Evolutionary conservation across 2,329 filamentous ascomycete species (phyloP), one percentile per base, ranked within the genome.

Genomic region (Diaporthe amygdali): DNA sequence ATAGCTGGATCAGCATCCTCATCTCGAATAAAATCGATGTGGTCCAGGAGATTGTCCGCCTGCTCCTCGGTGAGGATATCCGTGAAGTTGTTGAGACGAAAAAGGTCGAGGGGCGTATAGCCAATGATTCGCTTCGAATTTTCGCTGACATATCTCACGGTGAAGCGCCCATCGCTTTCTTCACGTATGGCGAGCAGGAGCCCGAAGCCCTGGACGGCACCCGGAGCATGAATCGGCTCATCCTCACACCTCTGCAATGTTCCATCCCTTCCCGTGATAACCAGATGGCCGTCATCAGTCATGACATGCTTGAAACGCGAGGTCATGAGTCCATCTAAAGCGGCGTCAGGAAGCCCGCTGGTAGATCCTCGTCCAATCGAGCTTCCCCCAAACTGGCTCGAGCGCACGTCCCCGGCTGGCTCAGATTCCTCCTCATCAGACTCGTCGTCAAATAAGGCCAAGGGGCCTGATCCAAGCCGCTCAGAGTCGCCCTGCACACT

Each of bases 191-290:
- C 94, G 39, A 97, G 77, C 30, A 97, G 83, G 5, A 93, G 85
- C 1, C 95, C 95, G 75, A 97, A 97, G 1, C 89, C 87, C 79
- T 97, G 95, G 0, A 95, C 83, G 1, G 93, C 93, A 41, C 94
- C 94, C 0, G 95, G 95, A 1, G 94, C 92, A 74, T 96, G 94
- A 32, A 97, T 97, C 0, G 95, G 94, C 77, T 97, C 95, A 77
- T 97, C 95, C 80, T 97, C 95, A 77, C 95, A 97, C 66, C 90
- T 88, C 78, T 97, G 93, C 54, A 96, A 82, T 0, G 87, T 89
- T 2, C 90, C 92, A 67, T 94, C 91, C 69, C 92, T 88, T 7
- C 94, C 94, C 0, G 94, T 96, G 68, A 97, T 93, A 37, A 97
- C 89, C 32, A 92, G 90, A 81, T 97, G 94, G 0, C 94, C 94